Percentiles rank a stretch among this genome's conserved stretches.
These are phyloP conservation scores for Eucalyptus cladocalyx DNA, from an alignment of 345 rosid species.

Conservation along the genomic window DNA sequence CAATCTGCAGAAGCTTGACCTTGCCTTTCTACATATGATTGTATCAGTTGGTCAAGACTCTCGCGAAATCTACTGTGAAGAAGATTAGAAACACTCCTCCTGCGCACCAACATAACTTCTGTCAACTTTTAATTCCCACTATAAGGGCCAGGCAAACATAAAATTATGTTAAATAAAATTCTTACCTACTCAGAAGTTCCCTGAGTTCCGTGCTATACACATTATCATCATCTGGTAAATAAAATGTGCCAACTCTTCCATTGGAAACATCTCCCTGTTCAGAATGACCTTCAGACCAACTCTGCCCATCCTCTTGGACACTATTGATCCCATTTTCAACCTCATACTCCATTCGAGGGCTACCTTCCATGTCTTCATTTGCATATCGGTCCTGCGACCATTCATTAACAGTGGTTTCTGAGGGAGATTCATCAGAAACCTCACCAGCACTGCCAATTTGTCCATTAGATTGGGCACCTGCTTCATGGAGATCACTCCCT, in stretches of 20 bases:
- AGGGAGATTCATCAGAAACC: conserved; percentile 13
- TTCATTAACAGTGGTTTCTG: conserved; percentile 22
- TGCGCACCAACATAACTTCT: conserved; percentile 10
- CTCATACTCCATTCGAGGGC: conserved; percentile 14
- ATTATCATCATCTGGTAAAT: conserved; percentile 53
- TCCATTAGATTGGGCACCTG: conserved; percentile 21
- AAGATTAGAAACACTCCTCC: conserved; percentile 95
- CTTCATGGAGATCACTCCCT: conserved; percentile 23
- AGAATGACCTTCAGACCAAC: conserved; percentile 48
- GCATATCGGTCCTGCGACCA: conserved; percentile 14
- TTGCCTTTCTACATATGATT: conserved; percentile 84
- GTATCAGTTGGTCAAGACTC: conserved; percentile 78
- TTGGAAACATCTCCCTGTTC: conserved; percentile 23
- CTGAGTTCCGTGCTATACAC: conserved; percentile 59
- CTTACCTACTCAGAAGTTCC: conserved; percentile 76
- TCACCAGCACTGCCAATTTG: conserved; percentile 23
- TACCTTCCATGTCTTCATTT: conserved; percentile 29
- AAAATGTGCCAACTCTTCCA: conserved; percentile 37
- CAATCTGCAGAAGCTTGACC: conserved; percentile 46
- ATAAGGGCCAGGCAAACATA: background rate
- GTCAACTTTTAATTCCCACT: background rate
- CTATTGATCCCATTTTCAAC: conserved; percentile 25
- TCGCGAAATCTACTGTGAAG: conserved; percentile 84
- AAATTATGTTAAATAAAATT: background rate
- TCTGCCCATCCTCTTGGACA: conserved; percentile 41